Base-by-base conservation (phyloP, 2,329 filamentous ascomycete species). In the Geosmithia putterillii region DNA sequence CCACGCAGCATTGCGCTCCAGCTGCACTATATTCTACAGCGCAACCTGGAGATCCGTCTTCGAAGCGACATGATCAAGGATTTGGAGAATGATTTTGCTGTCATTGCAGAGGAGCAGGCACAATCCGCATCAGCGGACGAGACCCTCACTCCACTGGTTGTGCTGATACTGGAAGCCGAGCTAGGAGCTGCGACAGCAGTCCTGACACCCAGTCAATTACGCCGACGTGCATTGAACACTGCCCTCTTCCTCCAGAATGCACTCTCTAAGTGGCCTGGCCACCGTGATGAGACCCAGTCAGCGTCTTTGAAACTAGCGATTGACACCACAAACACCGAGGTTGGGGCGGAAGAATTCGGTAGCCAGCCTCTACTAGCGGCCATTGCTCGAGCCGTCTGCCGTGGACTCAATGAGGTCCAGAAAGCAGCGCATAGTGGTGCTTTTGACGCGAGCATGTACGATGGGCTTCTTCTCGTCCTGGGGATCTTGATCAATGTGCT, bases 401-500 rank as follows among this genome's bases (percentile, higher is more conserved):
- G 59, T 3, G 69, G 70, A 2, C 76, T 81, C 47, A 54, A 58
- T 6, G 56, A 61, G 17, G 64, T 77, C 7, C 61, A 72, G 34
- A 57, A 63, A 2, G 69, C 69, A 7, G 61, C 76, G 45, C 62
- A 63, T 6, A 67, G 65, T 39, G 68, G 69, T 22, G 62, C 66
- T n/a, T 67, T 76, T 43, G 58, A 68, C 10, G 61, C 65, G 2
- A 65, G 67, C 19, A 62, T 70, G 1, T 64, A 89, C 43, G 83
- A 94, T 50, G 73, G 77, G 41, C 70, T 95, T 14, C 75, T 95
- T 41, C 70, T 95, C 37, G 74, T 85, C 42, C 67, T 95, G 35
- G 89, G 87, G 1, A 77, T 86, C 19, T 75, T 90, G 61, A 94
- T 94, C 59, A 95, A 95, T 54, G 74, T 95, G 44, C 76, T 86